Evolutionary conservation across 345 rosid species (phyloP).

Genomic region (Rhodomyrtus tomentosa): DNA sequence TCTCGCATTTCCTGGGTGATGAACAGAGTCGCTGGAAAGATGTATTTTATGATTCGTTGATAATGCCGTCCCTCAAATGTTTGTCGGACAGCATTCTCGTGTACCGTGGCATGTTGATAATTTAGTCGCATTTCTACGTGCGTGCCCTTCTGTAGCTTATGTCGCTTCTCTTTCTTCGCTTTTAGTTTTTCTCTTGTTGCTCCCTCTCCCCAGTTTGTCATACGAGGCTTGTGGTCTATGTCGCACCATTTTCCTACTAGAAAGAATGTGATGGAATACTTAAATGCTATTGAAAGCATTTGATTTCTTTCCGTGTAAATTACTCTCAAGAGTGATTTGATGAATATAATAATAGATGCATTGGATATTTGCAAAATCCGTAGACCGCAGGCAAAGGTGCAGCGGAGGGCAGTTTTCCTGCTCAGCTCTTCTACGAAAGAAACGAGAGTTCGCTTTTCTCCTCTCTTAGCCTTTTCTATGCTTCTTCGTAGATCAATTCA

Average conservation of each 20-base stretch:
- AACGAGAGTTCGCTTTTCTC: neutral
- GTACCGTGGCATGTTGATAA: constrained; percentile 12
- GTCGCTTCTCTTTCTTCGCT: neutral
- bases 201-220: neutral
- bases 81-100: constrained; percentile 14
- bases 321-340: neutral
- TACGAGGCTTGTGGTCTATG: neutral
- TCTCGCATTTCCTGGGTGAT: constrained; percentile 3
- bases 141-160: constrained; percentile 9
- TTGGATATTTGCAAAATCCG: neutral
- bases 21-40: constrained; percentile 11
- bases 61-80: constrained; percentile 11
- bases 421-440: neutral
- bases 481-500: neutral
- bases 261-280: neutral
- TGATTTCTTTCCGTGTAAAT: neutral
- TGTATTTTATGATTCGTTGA: constrained; percentile 14
- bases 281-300: neutral
- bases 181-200: neutral
- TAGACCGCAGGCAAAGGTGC: neutral
- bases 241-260: neutral
- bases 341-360: neutral
- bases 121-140: constrained; percentile 17
- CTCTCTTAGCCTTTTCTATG: neutral
- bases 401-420: neutral